Base-by-base conservation (phyloP, 2,329 filamentous ascomycete species). In the Mycogone perniciosa region DNA sequence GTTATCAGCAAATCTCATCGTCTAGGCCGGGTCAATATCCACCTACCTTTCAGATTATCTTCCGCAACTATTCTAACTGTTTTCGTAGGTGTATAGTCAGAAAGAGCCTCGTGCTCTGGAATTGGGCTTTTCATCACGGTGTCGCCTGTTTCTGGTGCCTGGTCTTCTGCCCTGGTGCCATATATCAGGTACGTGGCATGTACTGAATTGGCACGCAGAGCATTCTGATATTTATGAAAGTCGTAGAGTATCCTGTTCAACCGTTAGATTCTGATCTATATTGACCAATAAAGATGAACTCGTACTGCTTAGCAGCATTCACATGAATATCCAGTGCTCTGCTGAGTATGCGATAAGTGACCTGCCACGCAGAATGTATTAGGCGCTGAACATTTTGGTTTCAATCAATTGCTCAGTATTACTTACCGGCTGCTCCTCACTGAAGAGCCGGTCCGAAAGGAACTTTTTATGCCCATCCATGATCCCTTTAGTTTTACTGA, bases 111-210 rank as follows among this genome's bases (percentile, higher is more conserved):
- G 7, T 60, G 51, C 6, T 81, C 77, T 11, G 80, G 79, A 62
- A 81, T 76, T 6, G 86, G 87, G 67, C 83, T 85, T 44, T 76
- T 79, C 70, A 88, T 85, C 41, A 85, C 82, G 51, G 89, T 80
- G 47, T 87, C 85, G n/a, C 73, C 80, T 59, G 85, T 76, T 34
- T 75, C 71, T 27, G 68, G 61, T 1, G 55, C 58, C 10, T 69
- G 66, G 13, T 64, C 62, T 5, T 62, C 61, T 48, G 69, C 75
- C 61, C 81, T 86, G 26, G 74, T 79, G 37, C 92, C 93, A 46
- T 84, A 86, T 42, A 99, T 65, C 44, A 96, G 74, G 69, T 96
- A 99, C n/a, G 90, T 96, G 41, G 92, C 93, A 70, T 95, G 82
- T n/a, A 96, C 75, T 29, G 82, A 85, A 26, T 82, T 79, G 0